Evolutionary conservation across 2,329 filamentous ascomycete species (phyloP), one percentile per base, ranked within the genome.

Genomic region (Aspergillus sp.): DNA sequence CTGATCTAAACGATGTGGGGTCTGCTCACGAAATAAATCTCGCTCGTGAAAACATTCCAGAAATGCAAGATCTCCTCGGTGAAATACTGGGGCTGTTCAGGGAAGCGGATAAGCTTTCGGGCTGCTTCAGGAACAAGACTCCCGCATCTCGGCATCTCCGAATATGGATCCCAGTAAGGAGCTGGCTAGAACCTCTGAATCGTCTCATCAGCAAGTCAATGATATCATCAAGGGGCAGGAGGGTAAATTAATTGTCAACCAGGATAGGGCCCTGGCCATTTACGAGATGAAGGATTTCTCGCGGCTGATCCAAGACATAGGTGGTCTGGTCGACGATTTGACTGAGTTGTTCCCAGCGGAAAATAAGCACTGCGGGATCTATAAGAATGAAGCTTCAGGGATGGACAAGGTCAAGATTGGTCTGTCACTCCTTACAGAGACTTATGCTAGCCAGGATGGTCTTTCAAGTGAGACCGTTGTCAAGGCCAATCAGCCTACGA

Each of bases 221-320:
- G 23, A 23, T 7, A 7, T 23, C 5, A 23, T 23, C 3, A 5
- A 4, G 23, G 23, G 23, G 5, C 23, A 23, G 23, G 23, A 23
- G 5, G 23, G 23, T 23, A 1, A 7, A 7, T 7, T 7, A 0
- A 23, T 23, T 23, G 23, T 7, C 30, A 30, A 50, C 2, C 17
- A 17, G 2, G 21, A 5, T 17, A 3, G 5, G 8, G 30, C 23
- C 4, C 21, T 27, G 49, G 30, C 23, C 7, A 19, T 59, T 11
- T 59, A 59, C 17, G 10, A 59, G 13, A 32, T 49, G 41, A 54
- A 49, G 51, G 41, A 48, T 19, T 59, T 59, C 44, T 49, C 50
- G 11, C 50, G 57, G 6, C n/a, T 59, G 21, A 59, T 59, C 5
- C 32, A 59, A 21, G 57, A 59, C 21, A 59, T 36, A 4, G 21